A percentile compares a stretch with the other conserved stretches of the same genome.
phyloP scores from a whole-genome alignment of 1,139 yeast species.

The Zygoascus meyerae region DNA sequence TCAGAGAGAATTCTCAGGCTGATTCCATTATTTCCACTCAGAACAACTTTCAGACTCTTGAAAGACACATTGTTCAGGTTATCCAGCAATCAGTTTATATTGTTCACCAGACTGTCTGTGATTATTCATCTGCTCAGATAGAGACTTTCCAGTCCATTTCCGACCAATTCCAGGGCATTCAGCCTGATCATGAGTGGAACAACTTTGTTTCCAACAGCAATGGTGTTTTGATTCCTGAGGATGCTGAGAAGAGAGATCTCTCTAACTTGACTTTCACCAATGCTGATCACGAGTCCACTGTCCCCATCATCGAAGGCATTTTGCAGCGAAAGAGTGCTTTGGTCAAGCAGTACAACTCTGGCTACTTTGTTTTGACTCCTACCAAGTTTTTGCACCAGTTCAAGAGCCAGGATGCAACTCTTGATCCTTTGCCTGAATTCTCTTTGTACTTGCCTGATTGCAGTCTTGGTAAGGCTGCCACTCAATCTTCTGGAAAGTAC shows the following conservation, averaged over 20 bases:
- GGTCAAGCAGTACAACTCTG: slow-evolving; percentile 37
- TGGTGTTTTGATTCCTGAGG: slow-evolving; percentile 30
- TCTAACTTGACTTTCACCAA: slow-evolving; percentile 37
- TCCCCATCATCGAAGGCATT: slow-evolving; percentile 45
- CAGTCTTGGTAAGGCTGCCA: slow-evolving; percentile 35
- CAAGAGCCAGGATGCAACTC: slow-evolving; percentile 37
- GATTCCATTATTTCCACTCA: slow-evolving; percentile 41
- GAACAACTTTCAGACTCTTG: slow-evolving; percentile 38
- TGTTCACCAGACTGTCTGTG: slow-evolving; percentile 30
- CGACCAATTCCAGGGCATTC: slow-evolving; percentile 32
- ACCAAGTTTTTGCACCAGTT: slow-evolving; percentile 43
- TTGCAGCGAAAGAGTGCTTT: slow-evolving; percentile 41
- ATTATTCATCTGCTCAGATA: slow-evolving; percentile 28
- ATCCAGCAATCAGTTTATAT: slow-evolving; percentile 37
- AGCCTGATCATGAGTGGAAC: slow-evolving; percentile 42
- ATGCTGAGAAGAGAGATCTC: slow-evolving; percentile 37
- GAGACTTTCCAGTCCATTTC: slow-evolving; percentile 32
- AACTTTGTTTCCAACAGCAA: slow-evolving; percentile 34
- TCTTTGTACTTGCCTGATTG: slow-evolving; percentile 45
- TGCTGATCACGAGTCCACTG: slow-evolving; percentile 36
- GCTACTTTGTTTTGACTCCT: slow-evolving; percentile 43
- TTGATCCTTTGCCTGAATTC: slow-evolving; percentile 42
- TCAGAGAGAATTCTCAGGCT: slow-evolving; percentile 41
- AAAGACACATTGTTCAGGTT: slow-evolving; percentile 39
- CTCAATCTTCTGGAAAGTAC: slow-evolving; percentile 35